Conservation (phyloP, 176 grass and related monocot genomes). For the Rhipidocladum racemiflorum region DNA sequence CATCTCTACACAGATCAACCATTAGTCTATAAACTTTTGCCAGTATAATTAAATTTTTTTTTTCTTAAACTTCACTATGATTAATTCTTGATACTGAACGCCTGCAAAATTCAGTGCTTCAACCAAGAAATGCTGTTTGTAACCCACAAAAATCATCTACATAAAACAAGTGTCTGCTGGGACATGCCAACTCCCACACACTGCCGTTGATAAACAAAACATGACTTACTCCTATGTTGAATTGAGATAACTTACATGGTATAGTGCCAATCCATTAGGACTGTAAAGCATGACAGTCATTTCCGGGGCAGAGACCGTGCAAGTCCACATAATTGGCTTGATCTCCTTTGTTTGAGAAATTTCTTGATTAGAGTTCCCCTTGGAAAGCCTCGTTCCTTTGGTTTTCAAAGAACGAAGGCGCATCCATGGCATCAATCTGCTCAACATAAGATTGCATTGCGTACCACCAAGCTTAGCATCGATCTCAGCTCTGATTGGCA, state of each 20-base stretch:
- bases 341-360: slow-evolving; percentile 55
- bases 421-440: slow-evolving; percentile 86
- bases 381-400: slow-evolving; percentile 58
- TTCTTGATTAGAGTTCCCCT: slow-evolving; percentile 45
- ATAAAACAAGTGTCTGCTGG: not conserved
- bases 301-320: slow-evolving; percentile 86
- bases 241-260: slow-evolving; percentile 85
- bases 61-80: not conserved
- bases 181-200: not conserved
- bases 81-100: not conserved
- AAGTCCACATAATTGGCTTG: slow-evolving; percentile 91
- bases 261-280: slow-evolving; percentile 66
- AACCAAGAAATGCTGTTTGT: slow-evolving; percentile 3
- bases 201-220: not conserved
- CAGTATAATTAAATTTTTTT: not conserved
- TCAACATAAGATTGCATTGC: slow-evolving; percentile 85
- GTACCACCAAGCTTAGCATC: slow-evolving; percentile 97
- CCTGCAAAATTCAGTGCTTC: not conserved
- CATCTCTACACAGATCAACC: not conserved
- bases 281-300: slow-evolving; percentile 84
- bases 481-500: slow-evolving; percentile 89
- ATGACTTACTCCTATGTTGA: slow-evolving; percentile 18
- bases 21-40: slow-evolving; percentile 7
- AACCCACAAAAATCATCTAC: slow-evolving; percentile 7
- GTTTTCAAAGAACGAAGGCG: slow-evolving; percentile 58